Percentiles rank a stretch among this genome's conserved stretches.
Conservation (phyloP, 352 stramenopile genomes). For the Blastocystis sp. region DNA sequence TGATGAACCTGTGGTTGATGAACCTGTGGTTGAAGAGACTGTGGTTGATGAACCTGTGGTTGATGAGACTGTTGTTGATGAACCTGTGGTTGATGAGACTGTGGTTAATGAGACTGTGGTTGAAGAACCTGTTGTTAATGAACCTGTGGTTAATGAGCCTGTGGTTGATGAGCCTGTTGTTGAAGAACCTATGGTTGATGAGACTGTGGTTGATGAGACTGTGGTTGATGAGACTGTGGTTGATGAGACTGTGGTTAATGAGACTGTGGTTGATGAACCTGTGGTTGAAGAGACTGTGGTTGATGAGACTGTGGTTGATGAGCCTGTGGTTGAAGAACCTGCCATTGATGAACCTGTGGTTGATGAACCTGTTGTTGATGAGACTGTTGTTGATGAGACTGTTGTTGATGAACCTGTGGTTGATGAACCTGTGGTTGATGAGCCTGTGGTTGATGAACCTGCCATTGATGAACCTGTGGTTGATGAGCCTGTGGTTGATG, state of each 20-base stretch:
- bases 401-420: background rate
- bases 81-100: background rate
- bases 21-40: background rate
- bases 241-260: background rate
- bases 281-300: background rate
- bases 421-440: no score
- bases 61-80: background rate
- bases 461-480: no score
- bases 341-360: background rate
- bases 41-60: background rate
- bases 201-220: background rate
- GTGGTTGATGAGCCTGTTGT: background rate
- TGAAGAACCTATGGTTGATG: background rate
- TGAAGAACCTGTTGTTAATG: background rate
- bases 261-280: background rate
- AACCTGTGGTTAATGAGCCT: background rate
- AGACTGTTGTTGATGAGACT: background rate
- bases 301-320: background rate
- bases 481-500: no score
- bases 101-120: background rate
- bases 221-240: background rate
- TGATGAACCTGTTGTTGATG: background rate
- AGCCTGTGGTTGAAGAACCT: background rate
- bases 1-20: background rate
- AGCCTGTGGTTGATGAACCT: no score